These are phyloP conservation scores for Talinum fruticosum DNA, from an alignment of 148 eudicot genomes.

Conservation along the genomic window DNA sequence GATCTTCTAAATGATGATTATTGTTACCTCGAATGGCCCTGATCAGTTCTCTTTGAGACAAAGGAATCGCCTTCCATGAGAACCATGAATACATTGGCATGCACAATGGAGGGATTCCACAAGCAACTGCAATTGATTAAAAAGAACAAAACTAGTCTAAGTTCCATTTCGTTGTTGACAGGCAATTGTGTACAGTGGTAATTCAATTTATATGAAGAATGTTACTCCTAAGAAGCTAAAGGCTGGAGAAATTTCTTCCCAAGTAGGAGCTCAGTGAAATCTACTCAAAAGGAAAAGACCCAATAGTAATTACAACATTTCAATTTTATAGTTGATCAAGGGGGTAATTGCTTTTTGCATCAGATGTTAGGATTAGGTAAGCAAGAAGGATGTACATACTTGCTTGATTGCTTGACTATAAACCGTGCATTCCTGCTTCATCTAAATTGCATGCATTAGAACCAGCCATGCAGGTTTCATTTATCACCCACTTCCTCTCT, in stretches of 20 bases:
- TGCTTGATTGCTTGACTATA: slow-evolving; percentile 10
- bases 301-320: not conserved
- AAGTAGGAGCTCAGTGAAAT: not conserved
- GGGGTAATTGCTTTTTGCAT: not conserved
- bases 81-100: slow-evolving; percentile 58
- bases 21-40: slow-evolving; percentile 30
- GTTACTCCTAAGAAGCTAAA: not conserved
- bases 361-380: slow-evolving; percentile 27
- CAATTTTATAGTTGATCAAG: slow-evolving; percentile 21
- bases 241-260: not conserved
- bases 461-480: slow-evolving; percentile 35
- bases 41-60: slow-evolving; percentile 26
- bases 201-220: not conserved
- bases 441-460: slow-evolving; percentile 24
- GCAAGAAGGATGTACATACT: slow-evolving; percentile 26
- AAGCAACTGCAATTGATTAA: slow-evolving; percentile 27
- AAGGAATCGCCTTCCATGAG: slow-evolving; percentile 56
- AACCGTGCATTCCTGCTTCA: slow-evolving; percentile 30
- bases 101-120: slow-evolving; percentile 25
- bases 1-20: not conserved
- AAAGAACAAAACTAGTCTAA: slow-evolving; percentile 15
- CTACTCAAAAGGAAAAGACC: not conserved
- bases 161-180: slow-evolving; percentile 22
- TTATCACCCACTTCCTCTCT: slow-evolving; percentile 33
- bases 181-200: not conserved